Evolutionary conservation across 768 basidiomycete genomes (phyloP), one percentile per base, ranked within the genome.

Genomic region (Coprinopsis strossmayeri): DNA sequence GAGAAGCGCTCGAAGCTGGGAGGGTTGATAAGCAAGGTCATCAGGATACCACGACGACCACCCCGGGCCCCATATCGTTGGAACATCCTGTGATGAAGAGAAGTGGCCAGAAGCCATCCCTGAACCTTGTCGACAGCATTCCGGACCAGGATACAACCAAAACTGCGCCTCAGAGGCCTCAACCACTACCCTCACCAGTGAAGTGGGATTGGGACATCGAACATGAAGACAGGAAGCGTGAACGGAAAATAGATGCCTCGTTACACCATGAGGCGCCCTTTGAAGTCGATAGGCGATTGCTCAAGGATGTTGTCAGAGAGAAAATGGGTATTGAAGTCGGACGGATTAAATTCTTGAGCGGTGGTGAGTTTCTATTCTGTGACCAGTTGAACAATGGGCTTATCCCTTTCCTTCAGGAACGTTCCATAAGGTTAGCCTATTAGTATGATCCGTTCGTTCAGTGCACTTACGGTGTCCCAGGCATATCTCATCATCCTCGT

Each of bases 251-350:
- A 2, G 87, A 88, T 53, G 74, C 76, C 12, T 75, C 74, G 2
- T 55, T 81, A 17, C 84, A 87, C 56, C 77, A 76, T 27, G 69
- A 74, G 9, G 74, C 72, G 3, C 84, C 84, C 20, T 89, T 91
- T 57, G 79, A 79, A 46, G 82, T 91, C 21, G 90, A 91, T 64
- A 68, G 89, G 48, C 73, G 74, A 47, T 71, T 88, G 18, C 69
- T 92, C 52, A 84, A 80, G 63, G 87, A 89, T 54, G 81, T 91
- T 35, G 81, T 91, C 5, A 71, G 79, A 40, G 85, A 89, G 59
- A 83, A 81, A 55, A 76, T 83, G 66, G 73, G 68, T 18, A 64
- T 71, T 12, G 78, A 82, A 20, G 87, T 90, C 13, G 85, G 76
- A 2, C 69, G 81, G 18, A 87, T 91, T 56, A 65, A 61, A 28